Evolutionary conservation across 768 basidiomycete species (phyloP), one percentile per base, ranked within the genome.

Genomic region (Serendipita sp.): DNA sequence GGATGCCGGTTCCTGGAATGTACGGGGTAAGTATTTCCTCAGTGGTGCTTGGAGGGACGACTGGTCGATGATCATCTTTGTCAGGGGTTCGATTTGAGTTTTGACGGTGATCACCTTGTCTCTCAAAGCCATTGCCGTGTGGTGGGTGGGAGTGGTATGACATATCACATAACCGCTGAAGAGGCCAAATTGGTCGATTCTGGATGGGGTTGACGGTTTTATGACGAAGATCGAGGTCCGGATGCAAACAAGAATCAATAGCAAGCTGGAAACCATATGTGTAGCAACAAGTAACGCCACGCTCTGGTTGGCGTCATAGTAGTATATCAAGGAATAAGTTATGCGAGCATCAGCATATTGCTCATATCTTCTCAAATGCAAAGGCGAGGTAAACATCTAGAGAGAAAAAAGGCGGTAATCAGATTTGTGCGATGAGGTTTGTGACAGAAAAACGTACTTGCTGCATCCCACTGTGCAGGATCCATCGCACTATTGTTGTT

Each of bases 391-490:
- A 97, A 63, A 97, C 85, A 73, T 94, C 94, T 97, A 70, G 1
- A 28, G 23, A 23, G 23, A 23, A 23, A 23, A 23, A 23, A 23
- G 23, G 23, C 23, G 23, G 23, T 23, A 45, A 44, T 2, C 23
- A 46, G 63, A 30, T 44, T 54, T 32, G 66, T 64, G 69, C n/a
- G 71, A 63, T n/a, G 62, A 38, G 28, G 16, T 5, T 38, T 48
- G 16, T 7, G 4, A 3, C 16, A 38, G 47, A 32, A 18, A 44
- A 11, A 83, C 92, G 75, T 75, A 97, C 96, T 97, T n/a, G 92
- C 93, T 67, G 95, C 95, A 71, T 97, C 93, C 91, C 95, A 96
- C 75, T 98, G 94, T 69, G 89, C 87, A 68, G 89, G 88, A 68
- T 93, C 84, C 90, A 98, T 96, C 63, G 89, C 77, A 70, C 90